phyloP scores from a whole-genome alignment of 768 basidiomycete genomes.

The Austroboletus eburneus region DNA sequence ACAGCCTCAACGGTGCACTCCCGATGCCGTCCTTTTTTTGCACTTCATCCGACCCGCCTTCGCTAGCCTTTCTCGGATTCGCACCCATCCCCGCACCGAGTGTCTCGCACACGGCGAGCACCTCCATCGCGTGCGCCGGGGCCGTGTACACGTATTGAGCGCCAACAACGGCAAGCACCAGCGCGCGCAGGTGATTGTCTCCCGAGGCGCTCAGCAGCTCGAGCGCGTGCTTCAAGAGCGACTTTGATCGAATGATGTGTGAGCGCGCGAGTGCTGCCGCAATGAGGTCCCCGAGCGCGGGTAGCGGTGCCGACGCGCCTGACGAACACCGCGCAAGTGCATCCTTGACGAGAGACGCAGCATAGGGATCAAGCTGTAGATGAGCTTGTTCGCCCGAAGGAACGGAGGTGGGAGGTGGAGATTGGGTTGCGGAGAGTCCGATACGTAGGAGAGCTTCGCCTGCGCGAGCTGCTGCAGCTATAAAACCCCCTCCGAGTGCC shows the following conservation, averaged over 20 bases:
- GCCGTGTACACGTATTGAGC: constrained; percentile 72
- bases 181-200: constrained; percentile 71
- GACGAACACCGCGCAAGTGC: constrained; percentile 25
- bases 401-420: neutral
- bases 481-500: constrained; percentile 33
- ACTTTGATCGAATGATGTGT: constrained; percentile 29
- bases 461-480: constrained; percentile 45
- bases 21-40: constrained; percentile 39
- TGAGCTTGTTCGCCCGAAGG: constrained; percentile 1
- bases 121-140: constrained; percentile 59
- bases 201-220: constrained; percentile 51
- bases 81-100: constrained; percentile 67
- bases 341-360: constrained; percentile 21
- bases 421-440: constrained; percentile 32
- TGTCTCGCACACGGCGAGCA: constrained; percentile 65
- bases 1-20: constrained; percentile 61
- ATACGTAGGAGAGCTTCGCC: constrained; percentile 50
- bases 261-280: constrained; percentile 18
- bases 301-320: constrained; percentile 16
- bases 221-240: constrained; percentile 56
- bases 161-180: constrained; percentile 63
- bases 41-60: neutral
- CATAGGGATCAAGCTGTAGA: constrained; percentile 14
- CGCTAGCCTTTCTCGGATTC: constrained; percentile 20
- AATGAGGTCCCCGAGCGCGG: constrained; percentile 12